Percentiles rank a stretch among this genome's conserved stretches.
These are phyloP conservation scores for Fusarium napiforme DNA, from an alignment of 2,329 filamentous ascomycete genomes.

Conservation along the genomic window DNA sequence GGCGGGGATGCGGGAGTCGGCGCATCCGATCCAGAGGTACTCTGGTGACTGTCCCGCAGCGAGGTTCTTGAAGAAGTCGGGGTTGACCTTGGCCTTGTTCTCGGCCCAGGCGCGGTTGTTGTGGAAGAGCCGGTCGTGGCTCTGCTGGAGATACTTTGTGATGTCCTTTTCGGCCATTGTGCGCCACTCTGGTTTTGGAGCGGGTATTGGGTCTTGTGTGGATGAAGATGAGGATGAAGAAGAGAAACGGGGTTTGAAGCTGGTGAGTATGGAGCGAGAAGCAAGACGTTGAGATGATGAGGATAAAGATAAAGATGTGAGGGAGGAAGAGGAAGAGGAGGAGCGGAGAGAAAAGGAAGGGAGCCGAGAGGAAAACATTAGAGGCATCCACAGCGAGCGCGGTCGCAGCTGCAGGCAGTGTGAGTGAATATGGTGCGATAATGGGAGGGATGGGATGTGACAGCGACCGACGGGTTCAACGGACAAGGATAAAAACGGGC, in stretches of 20 bases:
- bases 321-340: constrained; percentile 15
- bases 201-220: constrained; percentile 1
- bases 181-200: constrained; percentile 35
- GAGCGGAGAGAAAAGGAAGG: constrained; percentile 26
- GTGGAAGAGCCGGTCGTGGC: constrained; percentile 75
- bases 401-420: neutral
- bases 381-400: constrained; percentile 26
- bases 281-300: neutral
- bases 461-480: neutral
- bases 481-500: constrained; percentile 13
- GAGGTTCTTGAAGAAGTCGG: constrained; percentile 73
- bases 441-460: constrained; percentile 15
- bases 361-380: constrained; percentile 42
- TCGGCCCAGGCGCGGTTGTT: constrained; percentile 75
- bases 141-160: constrained; percentile 67
- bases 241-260: constrained; percentile 20
- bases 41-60: constrained; percentile 73
- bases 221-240: constrained; percentile 2
- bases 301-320: constrained; percentile 19
- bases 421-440: constrained; percentile 18
- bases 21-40: constrained; percentile 90
- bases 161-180: constrained; percentile 56
- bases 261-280: neutral
- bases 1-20: constrained; percentile 90
- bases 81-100: constrained; percentile 66